Evolutionary conservation across 345 rosid species (phyloP), one percentile per base, ranked within the genome.

Genomic region (Lepidium africanum): DNA sequence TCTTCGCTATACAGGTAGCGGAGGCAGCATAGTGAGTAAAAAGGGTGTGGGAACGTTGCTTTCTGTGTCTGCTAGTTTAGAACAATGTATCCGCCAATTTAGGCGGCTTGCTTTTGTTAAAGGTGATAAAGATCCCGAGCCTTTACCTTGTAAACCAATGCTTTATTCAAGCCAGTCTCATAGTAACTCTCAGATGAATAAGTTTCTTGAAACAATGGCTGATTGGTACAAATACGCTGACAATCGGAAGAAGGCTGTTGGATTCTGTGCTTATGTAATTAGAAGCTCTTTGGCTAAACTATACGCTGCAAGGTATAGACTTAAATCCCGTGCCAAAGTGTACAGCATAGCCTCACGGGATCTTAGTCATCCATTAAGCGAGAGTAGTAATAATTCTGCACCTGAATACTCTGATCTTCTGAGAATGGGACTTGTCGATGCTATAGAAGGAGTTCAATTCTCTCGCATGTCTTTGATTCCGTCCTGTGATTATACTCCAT

Each of bases 161-260:
- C 90, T 94, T 23, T 91, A 87, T 80, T 91, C 97, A 4, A 83
- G 96, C 81, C 99, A 94, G 78, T 91, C 97, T 76, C 99, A 91
- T 81, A 83, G 86, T 39, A 94, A 91, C 76, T 79, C 97, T 13
- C 99, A 91, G 78, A 91, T 94, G 99, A 94, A 94, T 72, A 94
- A 91, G 81, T 87, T 91, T 77, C 96, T 94, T 46, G 97, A 91
- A 80, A 89, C 97, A 53, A 82, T 91, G 90, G 99, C 99, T 71
- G 97, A 94, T 72, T 94, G 99, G 96, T 94, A 91, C 57, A 81
- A 79, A 70, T 94, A 83, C 70, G 97, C 97, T 30, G 99, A 94
- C 73, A 94, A 94, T 38, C 81, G 96, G 54, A 94, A 89, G 81
- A 94, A 91, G 78, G 85, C 87, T 52, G 90, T 94, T 63, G 96